phyloP scores from a whole-genome alignment of 208 protist genomes.

The Trypanosoma mega region DNA sequence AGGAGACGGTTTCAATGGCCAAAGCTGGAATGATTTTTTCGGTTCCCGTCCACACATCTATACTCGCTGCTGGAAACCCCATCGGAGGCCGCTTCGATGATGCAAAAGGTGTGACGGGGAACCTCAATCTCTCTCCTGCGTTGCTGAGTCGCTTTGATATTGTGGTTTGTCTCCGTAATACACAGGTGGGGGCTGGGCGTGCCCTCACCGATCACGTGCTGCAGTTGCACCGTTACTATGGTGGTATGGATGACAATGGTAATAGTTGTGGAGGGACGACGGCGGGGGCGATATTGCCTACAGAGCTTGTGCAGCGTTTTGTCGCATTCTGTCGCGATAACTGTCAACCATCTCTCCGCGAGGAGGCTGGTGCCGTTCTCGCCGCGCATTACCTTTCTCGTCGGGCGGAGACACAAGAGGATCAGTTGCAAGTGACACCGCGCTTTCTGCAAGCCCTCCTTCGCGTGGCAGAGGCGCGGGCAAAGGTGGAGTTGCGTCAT shows the following conservation, averaged over 20 bases:
- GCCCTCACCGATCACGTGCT: constrained; percentile 96
- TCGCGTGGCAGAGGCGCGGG: constrained; percentile 89
- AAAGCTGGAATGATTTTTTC: constrained; percentile 98
- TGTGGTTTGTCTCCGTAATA: constrained; percentile 91
- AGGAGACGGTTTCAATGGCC: constrained; percentile 98
- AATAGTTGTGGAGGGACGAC: constrained; percentile 3
- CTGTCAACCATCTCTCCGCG: constrained; percentile 62
- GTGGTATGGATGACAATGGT: background rate
- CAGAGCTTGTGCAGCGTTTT: constrained; percentile 66
- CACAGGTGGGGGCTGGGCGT: constrained; percentile 11
- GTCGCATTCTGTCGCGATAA: constrained; percentile 61
- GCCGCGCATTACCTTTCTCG: constrained; percentile 64
- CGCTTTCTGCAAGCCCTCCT: constrained; percentile 96
- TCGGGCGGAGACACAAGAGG: constrained; percentile 34
- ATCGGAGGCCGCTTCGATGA: constrained; percentile 92
- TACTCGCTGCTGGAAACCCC: constrained; percentile 98
- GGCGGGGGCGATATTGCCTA: constrained; percentile 32
- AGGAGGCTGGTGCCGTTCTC: constrained; percentile 60
- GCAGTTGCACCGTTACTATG: constrained; percentile 48
- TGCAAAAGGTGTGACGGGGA: constrained; percentile 95
- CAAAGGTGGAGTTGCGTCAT: constrained; percentile 89
- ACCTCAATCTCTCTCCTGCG: constrained; percentile 94
- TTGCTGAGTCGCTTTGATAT: constrained; percentile 99
- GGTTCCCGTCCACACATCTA: constrained; percentile 94
- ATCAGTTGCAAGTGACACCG: constrained; percentile 87